Percentiles rank a stretch among this genome's conserved stretches.
phyloP scores from a whole-genome alignment of 331 rosid species.

The Malus hybrid region DNA sequence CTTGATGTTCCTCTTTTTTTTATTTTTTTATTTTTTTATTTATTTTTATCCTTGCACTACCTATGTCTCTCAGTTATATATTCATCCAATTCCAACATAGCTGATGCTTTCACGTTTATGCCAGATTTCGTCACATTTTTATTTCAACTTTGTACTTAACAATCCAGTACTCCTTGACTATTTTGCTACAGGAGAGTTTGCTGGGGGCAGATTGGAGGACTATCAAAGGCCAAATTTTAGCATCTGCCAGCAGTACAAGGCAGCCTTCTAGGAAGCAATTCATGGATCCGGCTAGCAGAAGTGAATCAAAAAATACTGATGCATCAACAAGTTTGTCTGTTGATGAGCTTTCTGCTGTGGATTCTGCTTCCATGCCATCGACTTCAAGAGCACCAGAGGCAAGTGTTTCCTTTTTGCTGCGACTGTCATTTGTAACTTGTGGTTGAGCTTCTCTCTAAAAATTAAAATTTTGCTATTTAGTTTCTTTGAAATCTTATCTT shows the following conservation, averaged over 20 bases:
- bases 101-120: too few species aligned
- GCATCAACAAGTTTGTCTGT: conserved; percentile 74
- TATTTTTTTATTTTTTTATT: accelerated
- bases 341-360: conserved; percentile 65
- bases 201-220: conserved; percentile 74
- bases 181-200: conserved; percentile 52
- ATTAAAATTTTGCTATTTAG: not conserved
- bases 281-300: conserved; percentile 54
- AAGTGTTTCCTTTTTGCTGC: conserved; percentile 11
- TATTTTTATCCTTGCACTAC: too few species aligned
- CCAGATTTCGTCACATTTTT: not conserved
- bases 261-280: conserved; percentile 71
- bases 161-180: not conserved
- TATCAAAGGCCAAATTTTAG: conserved; percentile 73
- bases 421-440: not conserved
- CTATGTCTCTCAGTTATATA: not conserved
- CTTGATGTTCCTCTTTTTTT: not conserved
- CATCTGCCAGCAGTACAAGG: conserved; percentile 51
- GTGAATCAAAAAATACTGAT: conserved; percentile 83
- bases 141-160: conserved; percentile 4
- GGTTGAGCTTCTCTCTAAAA: not conserved
- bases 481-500: not conserved
- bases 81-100: too few species aligned
- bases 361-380: conserved; percentile 72
- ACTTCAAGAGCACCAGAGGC: conserved; percentile 84